These are phyloP conservation scores for Immersiporthe knoxdaviesiana DNA, from an alignment of 2,329 filamentous ascomycete genomes.

Conservation along the genomic window DNA sequence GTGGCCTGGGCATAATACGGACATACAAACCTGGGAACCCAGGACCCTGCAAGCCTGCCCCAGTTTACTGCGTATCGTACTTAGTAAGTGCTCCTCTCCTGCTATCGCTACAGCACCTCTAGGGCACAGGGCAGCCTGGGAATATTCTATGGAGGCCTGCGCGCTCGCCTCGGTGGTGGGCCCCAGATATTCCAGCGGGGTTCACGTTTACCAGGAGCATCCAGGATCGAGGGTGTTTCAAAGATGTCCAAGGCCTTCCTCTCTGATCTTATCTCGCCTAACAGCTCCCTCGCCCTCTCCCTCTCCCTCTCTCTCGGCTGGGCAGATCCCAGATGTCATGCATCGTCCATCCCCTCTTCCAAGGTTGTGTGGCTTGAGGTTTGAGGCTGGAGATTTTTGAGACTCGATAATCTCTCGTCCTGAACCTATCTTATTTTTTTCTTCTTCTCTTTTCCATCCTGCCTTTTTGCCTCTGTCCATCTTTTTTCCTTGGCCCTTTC, in stretches of 20 bases:
- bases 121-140: not conserved
- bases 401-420: not conserved
- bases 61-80: no score
- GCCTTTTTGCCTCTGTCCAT: not conserved
- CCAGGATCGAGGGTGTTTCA: not conserved
- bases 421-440: not conserved
- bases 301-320: not conserved
- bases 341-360: not conserved
- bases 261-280: not conserved
- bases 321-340: not conserved
- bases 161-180: not conserved
- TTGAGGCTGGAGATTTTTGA: not conserved
- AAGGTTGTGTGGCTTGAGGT: not conserved
- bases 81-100: no score
- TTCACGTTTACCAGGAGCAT: not conserved
- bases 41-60: not conserved
- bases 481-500: not conserved
- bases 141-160: not conserved
- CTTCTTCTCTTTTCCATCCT: not conserved
- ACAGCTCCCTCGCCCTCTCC: no score
- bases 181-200: not conserved
- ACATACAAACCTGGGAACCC: not conserved
- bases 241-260: not conserved
- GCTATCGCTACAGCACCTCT: no score
- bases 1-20: no score